Evolutionary conservation across 495 filamentous ascomycete species (phyloP).

Genomic region (Aspergillus panamensis): DNA sequence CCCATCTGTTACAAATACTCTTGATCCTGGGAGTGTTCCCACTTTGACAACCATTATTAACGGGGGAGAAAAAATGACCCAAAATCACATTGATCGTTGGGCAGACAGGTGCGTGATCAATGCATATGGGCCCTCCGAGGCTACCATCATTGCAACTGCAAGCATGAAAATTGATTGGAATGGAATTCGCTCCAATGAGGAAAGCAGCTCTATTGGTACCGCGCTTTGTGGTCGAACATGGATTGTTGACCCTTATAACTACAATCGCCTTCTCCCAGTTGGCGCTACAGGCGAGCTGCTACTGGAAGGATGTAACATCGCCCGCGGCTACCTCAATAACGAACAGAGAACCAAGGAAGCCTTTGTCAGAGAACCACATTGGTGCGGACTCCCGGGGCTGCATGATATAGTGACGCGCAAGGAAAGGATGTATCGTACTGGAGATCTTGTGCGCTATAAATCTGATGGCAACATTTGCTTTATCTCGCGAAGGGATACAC

Average conservation of each 20-base stretch:
- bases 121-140: conserved; percentile 55
- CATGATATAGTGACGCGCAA: conserved; percentile 26
- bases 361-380: conserved; percentile 53
- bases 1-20: conserved; percentile 46
- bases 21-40: conserved; percentile 47
- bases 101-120: conserved; percentile 44
- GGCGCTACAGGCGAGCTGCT: conserved; percentile 65
- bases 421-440: conserved; percentile 46
- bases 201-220: conserved; percentile 40
- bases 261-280: conserved; percentile 54
- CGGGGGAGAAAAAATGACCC: conserved; percentile 57
- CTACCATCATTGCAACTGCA: conserved; percentile 43
- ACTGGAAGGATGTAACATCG: conserved; percentile 59
- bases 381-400: conserved; percentile 32
- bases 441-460: conserved; percentile 53
- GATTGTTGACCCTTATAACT: conserved; percentile 58
- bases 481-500: conserved; percentile 60
- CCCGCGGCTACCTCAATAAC: conserved; percentile 55
- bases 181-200: conserved; percentile 42
- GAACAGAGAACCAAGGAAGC: conserved; percentile 50
- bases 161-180: conserved; percentile 35
- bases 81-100: conserved; percentile 42
- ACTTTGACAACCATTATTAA: conserved; percentile 45
- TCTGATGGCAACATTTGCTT: conserved; percentile 49
- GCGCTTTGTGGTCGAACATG: conserved; percentile 46